Evolutionary conservation across 495 filamentous ascomycete genomes (phyloP), one percentile per base, ranked within the genome.

Genomic region (Lasiosphaeria hispida): DNA sequence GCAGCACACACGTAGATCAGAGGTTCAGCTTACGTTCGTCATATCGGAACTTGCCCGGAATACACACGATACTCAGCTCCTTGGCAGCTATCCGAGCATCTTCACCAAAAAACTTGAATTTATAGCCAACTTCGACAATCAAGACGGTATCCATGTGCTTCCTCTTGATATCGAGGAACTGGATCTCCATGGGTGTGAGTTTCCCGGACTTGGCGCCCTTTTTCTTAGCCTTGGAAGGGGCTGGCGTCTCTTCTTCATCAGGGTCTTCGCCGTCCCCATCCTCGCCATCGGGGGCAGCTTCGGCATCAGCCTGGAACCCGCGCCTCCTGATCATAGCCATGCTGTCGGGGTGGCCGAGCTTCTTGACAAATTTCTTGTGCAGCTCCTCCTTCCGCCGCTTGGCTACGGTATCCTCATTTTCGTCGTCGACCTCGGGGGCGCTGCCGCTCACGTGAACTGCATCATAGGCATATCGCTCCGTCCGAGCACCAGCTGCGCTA

Each of bases 21-120:
- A 60, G 10, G 7, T 55, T 10, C 7, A 23, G 74, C 80, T 63
- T 77, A 86, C 83, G 92, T 63, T 99, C 93, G 69, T 99, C 94
- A 60, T 90, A 99, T 63, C 95, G 76, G 63, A 92, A 85, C 67
- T 96, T 99, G 8, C 94, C 94, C 0, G 94, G 94, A 62, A 97
- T 97, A 66, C 94, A 99, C 37, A 97, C 89, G 64, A 99, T 97
- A 56, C 88, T 88, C 57, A 99, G 75, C 67, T 93, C 91, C 68
- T 94, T 96, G 6, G 92, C 88, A 13, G 94, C 95, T 54, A 85
- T 82, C 55, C 91, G 82, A 6, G 94, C 94, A 77, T 99, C 94
- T 65, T 97, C 93, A n/a, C 95, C 94, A 65, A 96, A 96, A 77
- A 99, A 96, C 41, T 87, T 83, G 76, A 94, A 99, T 70, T 99